Evolutionary conservation across 148 eudicot species (phyloP).

Genomic region (Rhododendron vialii): DNA sequence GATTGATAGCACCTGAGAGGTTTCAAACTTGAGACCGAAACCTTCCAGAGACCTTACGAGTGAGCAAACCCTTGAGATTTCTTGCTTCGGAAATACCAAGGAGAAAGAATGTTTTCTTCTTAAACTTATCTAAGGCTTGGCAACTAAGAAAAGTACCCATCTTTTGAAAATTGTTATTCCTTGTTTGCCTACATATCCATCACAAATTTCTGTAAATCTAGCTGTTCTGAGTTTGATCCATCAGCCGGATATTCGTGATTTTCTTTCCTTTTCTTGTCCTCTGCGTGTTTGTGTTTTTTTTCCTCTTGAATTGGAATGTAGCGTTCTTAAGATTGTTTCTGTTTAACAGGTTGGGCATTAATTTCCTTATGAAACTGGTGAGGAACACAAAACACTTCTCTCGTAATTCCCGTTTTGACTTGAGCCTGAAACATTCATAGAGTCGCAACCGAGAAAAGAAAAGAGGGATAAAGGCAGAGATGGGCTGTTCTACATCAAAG

Average conservation of each 20-base stretch:
- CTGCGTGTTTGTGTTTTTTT: constrained; percentile 12
- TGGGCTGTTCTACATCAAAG: constrained; percentile 97
- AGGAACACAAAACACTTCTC: constrained; percentile 20
- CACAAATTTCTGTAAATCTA: neutral
- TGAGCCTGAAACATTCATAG: constrained; percentile 28
- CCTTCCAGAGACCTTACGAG: too few relatives aligned
- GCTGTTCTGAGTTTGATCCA: constrained; percentile 10
- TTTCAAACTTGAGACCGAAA: too few relatives aligned
- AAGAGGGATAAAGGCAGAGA: constrained; percentile 25
- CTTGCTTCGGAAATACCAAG: neutral
- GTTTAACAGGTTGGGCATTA: constrained; percentile 29
- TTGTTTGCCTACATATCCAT: neutral
- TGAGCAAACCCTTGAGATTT: neutral
- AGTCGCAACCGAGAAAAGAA: neutral
- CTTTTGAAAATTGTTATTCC: neutral
- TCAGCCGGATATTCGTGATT: constrained; percentile 7
- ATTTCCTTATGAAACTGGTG: constrained; percentile 55
- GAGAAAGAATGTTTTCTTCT: neutral
- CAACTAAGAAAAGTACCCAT: constrained; percentile 17
- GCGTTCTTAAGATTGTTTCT: constrained; percentile 12
- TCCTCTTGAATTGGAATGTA: neutral
- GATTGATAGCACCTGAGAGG: neutral
- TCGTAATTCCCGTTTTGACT: constrained; percentile 25
- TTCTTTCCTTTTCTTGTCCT: constrained; percentile 23
- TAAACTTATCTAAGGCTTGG: constrained; percentile 10